Percentiles rank a stretch among this genome's conserved stretches.
Conservation (phyloP, 2,329 filamentous ascomycete genomes). For the Xylariaceae sp. region DNA sequence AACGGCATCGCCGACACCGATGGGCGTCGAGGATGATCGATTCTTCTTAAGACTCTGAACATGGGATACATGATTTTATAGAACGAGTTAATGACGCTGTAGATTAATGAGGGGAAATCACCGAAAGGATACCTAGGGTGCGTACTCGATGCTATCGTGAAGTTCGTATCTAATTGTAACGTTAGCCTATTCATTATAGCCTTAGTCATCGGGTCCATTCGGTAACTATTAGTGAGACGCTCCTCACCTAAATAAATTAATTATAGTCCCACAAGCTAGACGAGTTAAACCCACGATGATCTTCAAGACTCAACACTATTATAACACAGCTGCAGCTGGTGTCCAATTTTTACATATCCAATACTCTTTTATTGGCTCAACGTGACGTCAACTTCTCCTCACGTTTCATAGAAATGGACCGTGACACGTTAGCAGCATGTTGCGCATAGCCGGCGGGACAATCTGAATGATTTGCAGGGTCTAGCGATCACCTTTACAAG, state of each 20-base stretch:
- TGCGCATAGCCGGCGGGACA: background rate
- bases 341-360: conserved; percentile 30
- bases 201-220: background rate
- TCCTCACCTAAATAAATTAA: background rate
- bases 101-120: conserved; percentile 13
- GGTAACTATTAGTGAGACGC: background rate
- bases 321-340: conserved; percentile 17
- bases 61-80: conserved; percentile 17
- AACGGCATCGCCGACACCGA: conserved; percentile 2
- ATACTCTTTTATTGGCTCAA: conserved; percentile 24
- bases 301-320: conserved; percentile 5
- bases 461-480: conserved; percentile 7
- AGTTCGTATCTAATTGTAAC: background rate
- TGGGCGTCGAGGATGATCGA: conserved; percentile 11
- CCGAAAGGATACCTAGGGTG: background rate
- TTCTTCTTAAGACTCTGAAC: conserved; percentile 8
- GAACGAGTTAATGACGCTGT: conserved; percentile 24
- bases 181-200: background rate
- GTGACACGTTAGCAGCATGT: conserved; percentile 19
- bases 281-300: background rate
- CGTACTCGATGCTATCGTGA: background rate
- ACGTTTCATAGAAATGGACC: conserved; percentile 32
- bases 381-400: conserved; percentile 37
- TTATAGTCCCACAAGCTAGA: too few relatives aligned
- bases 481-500: conserved; percentile 9